Evolutionary conservation across 768 basidiomycete genomes (phyloP).

Genomic region (Trametes cinnabarina): DNA sequence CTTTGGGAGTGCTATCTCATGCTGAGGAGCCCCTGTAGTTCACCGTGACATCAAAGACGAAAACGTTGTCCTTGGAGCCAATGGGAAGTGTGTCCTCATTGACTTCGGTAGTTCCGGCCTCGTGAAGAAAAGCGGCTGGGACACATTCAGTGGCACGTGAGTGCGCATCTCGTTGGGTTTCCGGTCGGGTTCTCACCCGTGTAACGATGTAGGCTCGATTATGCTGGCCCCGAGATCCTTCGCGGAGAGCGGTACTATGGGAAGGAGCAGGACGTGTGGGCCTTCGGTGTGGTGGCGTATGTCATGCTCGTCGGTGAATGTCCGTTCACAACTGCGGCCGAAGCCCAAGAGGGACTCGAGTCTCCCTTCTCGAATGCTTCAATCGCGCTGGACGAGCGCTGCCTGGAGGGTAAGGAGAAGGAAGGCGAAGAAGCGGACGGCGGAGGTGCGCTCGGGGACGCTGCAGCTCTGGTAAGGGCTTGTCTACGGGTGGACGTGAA

Average conservation of each 20-base stretch:
- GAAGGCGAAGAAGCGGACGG: conserved; percentile 81
- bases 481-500: conserved; percentile 80
- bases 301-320: conserved; percentile 92
- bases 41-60: conserved; percentile 99
- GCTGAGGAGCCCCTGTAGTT: conserved; percentile 43
- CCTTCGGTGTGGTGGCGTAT: conserved; percentile 94
- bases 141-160: conserved; percentile 91
- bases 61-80: conserved; percentile 81
- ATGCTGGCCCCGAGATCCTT: conserved; percentile 95
- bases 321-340: conserved; percentile 86
- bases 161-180: conserved; percentile 34
- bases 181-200: conserved; percentile 19
- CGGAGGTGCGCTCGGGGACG: conserved; percentile 82
- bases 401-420: conserved; percentile 65
- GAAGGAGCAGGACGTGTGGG: conserved; percentile 98
- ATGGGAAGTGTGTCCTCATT: conserved; percentile 86
- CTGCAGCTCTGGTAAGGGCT: conserved; percentile 75
- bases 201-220: conserved; percentile 63
- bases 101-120: conserved; percentile 95
- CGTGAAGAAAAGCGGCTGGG: conserved; percentile 82
- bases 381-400: conserved; percentile 77
- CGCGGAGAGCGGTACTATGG: conserved; percentile 93
- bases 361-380: conserved; percentile 76
- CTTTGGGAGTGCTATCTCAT: background rate
- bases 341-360: conserved; percentile 81